Base-by-base conservation (phyloP, 148 eudicot species). In the Rhododendron kiyosumense region DNA sequence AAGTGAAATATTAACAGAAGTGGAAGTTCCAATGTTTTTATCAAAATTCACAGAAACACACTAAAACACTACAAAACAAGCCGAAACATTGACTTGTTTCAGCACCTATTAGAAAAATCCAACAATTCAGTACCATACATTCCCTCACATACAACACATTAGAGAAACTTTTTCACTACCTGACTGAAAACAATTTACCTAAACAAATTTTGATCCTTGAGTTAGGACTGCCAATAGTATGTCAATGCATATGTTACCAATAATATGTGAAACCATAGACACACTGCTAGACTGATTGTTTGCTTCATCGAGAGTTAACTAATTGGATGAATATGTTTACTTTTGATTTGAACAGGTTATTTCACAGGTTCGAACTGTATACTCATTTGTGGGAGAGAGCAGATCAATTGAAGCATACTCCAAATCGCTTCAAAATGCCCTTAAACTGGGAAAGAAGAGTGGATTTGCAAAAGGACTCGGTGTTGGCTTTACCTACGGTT, bases 401-500 rank as follows among this genome's bases (percentile, higher is more conserved):
- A 90, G 88, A 82, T 94, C 94, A 8, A 86, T 91, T 54, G 90
- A 94, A 61, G 85, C 83, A 81, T 94, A 94, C 87, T 86, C 89
- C 2, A 89, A 41, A 41, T 91, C 94, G 52, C 92, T 94, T 26
- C 76, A 90, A 82, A 90, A 86, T 26, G 94, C 94, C 38, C 90
- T 93, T 3, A 84, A 89, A 85, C 82, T 93, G 10, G 95, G 91
- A 61, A 92, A 90, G 89, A 94, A 89, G 81, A 82, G 94, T 74
- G 97, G 95, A 3, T n/a, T 93, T 51, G 93, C 94, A 1, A 94
- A 94, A 91, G 97, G 97, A 75, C 46, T 94, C 51, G 93, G 95
- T 20, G 90, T 94, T 63, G 97, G 97, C n/a, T 90, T 86, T 34
- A 93, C 95, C 38, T 92, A 91, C 79, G 93, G 84, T 6, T 91